These are phyloP conservation scores for Plenodomus biglobosus DNA, from an alignment of 2,329 filamentous ascomycete genomes.

Conservation along the genomic window DNA sequence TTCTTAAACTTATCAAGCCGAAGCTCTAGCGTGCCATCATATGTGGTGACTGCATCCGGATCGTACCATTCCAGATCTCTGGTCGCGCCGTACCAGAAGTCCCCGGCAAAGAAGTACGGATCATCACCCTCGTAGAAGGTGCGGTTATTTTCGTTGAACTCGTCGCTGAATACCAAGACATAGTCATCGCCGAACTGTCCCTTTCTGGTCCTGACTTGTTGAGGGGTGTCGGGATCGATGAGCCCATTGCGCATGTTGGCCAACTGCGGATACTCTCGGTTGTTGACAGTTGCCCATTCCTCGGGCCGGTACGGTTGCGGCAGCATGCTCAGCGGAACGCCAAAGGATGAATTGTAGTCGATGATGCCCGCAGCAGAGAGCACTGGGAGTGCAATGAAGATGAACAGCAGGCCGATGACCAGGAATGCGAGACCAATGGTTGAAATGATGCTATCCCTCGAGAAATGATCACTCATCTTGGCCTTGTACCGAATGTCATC, in stretches of 20 bases:
- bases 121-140: conserved; percentile 62
- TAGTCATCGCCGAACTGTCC: conserved; percentile 51
- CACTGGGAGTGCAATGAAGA: conserved; percentile 56
- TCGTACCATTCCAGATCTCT: conserved; percentile 56
- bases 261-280: conserved; percentile 51
- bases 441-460: conserved; percentile 47
- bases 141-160: conserved; percentile 56
- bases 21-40: conserved; percentile 50
- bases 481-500: conserved; percentile 51
- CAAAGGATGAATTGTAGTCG: conserved; percentile 44
- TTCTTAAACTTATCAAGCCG: conserved; percentile 51
- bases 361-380: conserved; percentile 50
- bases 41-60: conserved; percentile 56
- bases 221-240: conserved; percentile 57
- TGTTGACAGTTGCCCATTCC: conserved; percentile 53
- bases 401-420: conserved; percentile 50
- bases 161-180: conserved; percentile 58
- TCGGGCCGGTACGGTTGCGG: conserved; percentile 31
- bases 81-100: conserved; percentile 59
- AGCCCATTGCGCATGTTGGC: conserved; percentile 52
- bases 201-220: conserved; percentile 48
- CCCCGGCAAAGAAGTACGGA: conserved; percentile 56
- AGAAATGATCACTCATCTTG: conserved; percentile 50
- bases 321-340: conserved; percentile 47
- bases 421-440: conserved; percentile 50